Conservation (phyloP, 2,329 filamentous ascomycete genomes). For the Neonectria sp. region DNA sequence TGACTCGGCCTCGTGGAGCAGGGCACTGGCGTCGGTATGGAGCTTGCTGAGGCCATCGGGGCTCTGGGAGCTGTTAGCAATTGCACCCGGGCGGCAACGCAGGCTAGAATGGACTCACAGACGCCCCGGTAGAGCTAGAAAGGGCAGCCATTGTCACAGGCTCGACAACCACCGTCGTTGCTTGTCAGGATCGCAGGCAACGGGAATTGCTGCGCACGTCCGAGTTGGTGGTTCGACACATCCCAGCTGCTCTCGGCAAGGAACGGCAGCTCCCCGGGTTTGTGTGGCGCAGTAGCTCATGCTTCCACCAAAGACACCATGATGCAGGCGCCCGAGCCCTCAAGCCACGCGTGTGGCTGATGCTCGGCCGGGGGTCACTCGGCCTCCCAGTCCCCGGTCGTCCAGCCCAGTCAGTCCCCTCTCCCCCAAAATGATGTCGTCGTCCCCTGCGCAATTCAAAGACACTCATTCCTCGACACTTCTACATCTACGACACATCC, state of each 20-base stretch:
- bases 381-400: slow-evolving; percentile 2
- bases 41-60: slow-evolving; percentile 59
- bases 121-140: slow-evolving; percentile 47
- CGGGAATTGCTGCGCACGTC: slow-evolving; percentile 29
- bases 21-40: slow-evolving; percentile 54
- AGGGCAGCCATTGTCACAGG: slow-evolving; percentile 53
- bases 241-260: slow-evolving; percentile 28
- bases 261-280: slow-evolving; percentile 22
- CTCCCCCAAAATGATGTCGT: slow-evolving; percentile 32
- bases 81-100: slow-evolving; percentile 18
- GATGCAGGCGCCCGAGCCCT: slow-evolving; percentile 10
- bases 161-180: slow-evolving; percentile 36
- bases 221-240: slow-evolving; percentile 42
- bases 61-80: slow-evolving; percentile 49
- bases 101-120: slow-evolving; percentile 46
- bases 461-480: slow-evolving; percentile 18
- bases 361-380: background rate
- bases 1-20: slow-evolving; percentile 58
- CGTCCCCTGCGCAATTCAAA: slow-evolving; percentile 29
- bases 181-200: slow-evolving; percentile 37
- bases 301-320: slow-evolving; percentile 17
- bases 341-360: slow-evolving; percentile 29
- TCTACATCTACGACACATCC: slow-evolving; percentile 22
- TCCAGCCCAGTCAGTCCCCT: background rate
- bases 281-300: slow-evolving; percentile 27